These are phyloP conservation scores for Naegleria gruberi DNA, from an alignment of 208 protist species.

Conservation along the genomic window DNA sequence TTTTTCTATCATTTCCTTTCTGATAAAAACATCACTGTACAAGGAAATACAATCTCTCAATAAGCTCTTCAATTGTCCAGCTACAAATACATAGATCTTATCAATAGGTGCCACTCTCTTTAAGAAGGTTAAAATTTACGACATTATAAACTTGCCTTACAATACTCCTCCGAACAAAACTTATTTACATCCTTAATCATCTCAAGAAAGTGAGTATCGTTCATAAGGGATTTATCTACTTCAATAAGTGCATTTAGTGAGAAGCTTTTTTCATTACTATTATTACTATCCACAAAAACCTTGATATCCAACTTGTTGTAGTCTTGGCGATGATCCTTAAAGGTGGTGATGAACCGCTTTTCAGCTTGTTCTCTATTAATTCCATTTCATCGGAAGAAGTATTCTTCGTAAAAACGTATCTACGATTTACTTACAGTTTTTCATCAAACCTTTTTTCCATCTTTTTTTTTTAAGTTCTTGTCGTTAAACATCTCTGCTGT, in stretches of 20 bases:
- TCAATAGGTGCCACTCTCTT: background rate
- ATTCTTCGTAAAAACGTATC: too few species aligned
- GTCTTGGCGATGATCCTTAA: background rate
- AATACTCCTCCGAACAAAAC: background rate
- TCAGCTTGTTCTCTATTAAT: background rate
- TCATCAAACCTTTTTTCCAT: background rate
- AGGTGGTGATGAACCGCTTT: background rate
- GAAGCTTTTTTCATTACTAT: background rate
- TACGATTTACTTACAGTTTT: background rate
- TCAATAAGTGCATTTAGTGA: background rate
- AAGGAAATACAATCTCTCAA: background rate
- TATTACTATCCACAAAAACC: background rate
- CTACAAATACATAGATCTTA: constrained; percentile 7
- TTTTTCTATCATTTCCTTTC: constrained; percentile 12
- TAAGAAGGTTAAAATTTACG: background rate
- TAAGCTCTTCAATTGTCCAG: background rate
- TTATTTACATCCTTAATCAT: constrained; percentile 1
- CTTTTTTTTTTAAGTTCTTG: background rate
- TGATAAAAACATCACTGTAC: background rate
- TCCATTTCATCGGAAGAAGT: too few species aligned
- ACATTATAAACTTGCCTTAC: background rate
- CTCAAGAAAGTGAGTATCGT: constrained; percentile 5
- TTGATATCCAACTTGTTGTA: background rate
- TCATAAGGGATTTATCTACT: background rate
- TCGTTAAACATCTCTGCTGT: too few species aligned